phyloP scores from a whole-genome alignment of 75 land plant genomes.

The Pseudotsuga menziesii region DNA sequence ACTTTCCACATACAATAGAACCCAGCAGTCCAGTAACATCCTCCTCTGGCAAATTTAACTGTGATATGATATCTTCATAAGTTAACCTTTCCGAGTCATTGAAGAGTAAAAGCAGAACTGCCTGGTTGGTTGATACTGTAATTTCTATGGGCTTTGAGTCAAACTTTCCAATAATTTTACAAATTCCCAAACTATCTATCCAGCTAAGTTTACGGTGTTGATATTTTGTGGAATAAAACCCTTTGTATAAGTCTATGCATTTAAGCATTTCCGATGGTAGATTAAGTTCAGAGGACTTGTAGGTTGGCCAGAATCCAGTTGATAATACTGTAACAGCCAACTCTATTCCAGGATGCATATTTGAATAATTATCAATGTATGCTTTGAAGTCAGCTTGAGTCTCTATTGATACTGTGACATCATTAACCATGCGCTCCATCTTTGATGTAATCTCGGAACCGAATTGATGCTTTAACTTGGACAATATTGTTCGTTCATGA shows the following conservation, averaged over 20 bases:
- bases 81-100: constrained; percentile 59
- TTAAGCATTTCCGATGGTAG: neutral
- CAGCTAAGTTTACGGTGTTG: constrained; percentile 9
- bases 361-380: constrained; percentile 10
- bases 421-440: constrained; percentile 43
- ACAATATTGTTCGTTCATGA: no score
- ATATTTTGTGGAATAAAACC: no score
- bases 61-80: constrained; percentile 75
- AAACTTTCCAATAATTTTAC: constrained; percentile 78
- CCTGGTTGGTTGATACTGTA: no score
- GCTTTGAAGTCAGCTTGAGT: constrained; percentile 75
- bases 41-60: constrained; percentile 79
- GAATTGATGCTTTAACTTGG: no score
- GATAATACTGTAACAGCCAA: no score
- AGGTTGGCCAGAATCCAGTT: no score
- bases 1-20: constrained; percentile 86
- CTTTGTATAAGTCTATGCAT: neutral
- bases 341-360: no score
- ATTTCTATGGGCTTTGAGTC: constrained; percentile 33
- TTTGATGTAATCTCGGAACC: no score
- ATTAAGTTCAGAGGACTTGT: no score
- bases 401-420: constrained; percentile 81
- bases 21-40: constrained; percentile 79
- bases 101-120: no score
- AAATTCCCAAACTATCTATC: constrained; percentile 83